phyloP scores from a whole-genome alignment of 2,329 filamentous ascomycete genomes.

The Nemania abortiva region DNA sequence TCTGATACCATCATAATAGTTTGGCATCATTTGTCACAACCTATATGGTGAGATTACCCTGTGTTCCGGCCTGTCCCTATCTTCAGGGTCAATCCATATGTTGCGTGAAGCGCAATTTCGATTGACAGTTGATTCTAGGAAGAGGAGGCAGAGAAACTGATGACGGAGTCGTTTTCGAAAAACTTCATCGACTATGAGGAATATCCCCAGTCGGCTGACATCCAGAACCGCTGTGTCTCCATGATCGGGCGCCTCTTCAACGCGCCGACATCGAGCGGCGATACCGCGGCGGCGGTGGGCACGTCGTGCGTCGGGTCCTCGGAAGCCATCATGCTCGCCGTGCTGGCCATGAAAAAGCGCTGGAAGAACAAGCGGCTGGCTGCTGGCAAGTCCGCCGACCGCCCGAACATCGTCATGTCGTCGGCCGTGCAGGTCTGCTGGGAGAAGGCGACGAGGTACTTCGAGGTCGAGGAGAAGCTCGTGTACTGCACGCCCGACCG shows the following conservation, averaged over 20 bases:
- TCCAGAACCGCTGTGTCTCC: constrained; percentile 91
- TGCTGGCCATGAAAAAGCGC: constrained; percentile 93
- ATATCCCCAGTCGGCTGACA: constrained; percentile 83
- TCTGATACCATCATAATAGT: constrained; percentile 58
- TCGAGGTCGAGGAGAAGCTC: constrained; percentile 91
- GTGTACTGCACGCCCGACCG: constrained; percentile 72
- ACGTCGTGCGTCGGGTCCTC: constrained; percentile 91
- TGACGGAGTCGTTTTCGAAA: constrained; percentile 91
- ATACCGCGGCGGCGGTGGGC: constrained; percentile 76
- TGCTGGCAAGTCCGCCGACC: constrained; percentile 81
- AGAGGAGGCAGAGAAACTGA: constrained; percentile 95
- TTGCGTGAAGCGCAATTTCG: not conserved
- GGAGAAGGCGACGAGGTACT: constrained; percentile 92
- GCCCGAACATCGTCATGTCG: constrained; percentile 95
- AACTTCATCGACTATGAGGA: constrained; percentile 96
- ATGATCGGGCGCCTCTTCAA: constrained; percentile 94
- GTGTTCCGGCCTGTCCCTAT: not conserved
- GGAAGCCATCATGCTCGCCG: constrained; percentile 86
- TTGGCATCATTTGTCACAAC: constrained; percentile 95
- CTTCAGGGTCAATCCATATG: not conserved
- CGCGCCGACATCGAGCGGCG: constrained; percentile 67
- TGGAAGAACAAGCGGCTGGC: constrained; percentile 91
- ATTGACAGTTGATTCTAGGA: constrained; percentile 65
- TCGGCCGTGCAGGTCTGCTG: constrained; percentile 97
- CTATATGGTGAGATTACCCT: constrained; percentile 77